A percentile compares a stretch with the other conserved stretches of the same genome.
phyloP scores from a whole-genome alignment of 768 basidiomycete species.

The Kwoniella europaea region DNA sequence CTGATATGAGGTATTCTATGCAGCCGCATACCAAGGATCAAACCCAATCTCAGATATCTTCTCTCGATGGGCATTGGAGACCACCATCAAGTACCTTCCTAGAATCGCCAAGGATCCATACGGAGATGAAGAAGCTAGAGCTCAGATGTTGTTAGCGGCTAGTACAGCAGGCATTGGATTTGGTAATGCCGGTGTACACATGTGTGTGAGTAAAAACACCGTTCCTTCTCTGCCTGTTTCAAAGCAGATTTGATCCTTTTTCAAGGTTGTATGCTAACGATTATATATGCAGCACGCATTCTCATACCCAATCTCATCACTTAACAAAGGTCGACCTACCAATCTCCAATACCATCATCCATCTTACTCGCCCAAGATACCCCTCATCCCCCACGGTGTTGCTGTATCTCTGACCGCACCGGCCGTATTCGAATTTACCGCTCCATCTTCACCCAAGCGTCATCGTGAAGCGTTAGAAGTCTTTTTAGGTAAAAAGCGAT shows the following conservation, averaged over 20 bases:
- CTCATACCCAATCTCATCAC: conserved; percentile 56
- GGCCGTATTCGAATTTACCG: conserved; percentile 89
- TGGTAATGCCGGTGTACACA: conserved; percentile 55
- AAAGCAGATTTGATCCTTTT: too few species aligned
- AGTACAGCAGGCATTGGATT: conserved; percentile 91
- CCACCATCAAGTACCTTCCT: conserved; percentile 86
- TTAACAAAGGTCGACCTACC: conserved; percentile 89
- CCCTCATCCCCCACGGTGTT: conserved; percentile 92
- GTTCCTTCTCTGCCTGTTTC: too few species aligned
- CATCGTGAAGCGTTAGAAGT: conserved; percentile 87
- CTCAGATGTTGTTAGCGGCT: conserved; percentile 92
- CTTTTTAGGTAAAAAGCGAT: conserved; percentile 62
- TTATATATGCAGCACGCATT: conserved; percentile 46
- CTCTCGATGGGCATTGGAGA: conserved; percentile 84
- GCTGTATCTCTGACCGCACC: conserved; percentile 60
- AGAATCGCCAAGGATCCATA: conserved; percentile 74
- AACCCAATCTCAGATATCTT: conserved; percentile 85
- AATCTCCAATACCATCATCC: conserved; percentile 72
- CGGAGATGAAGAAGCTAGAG: conserved; percentile 79
- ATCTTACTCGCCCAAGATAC: conserved; percentile 80
- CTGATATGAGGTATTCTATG: neutral
- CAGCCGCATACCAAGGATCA: conserved; percentile 53
- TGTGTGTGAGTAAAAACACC: conserved; percentile 61
- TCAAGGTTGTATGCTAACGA: neutral
- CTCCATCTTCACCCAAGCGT: conserved; percentile 87